These are phyloP conservation scores for Leccinum subtestaceum DNA, from an alignment of 768 basidiomycete species.

Conservation along the genomic window DNA sequence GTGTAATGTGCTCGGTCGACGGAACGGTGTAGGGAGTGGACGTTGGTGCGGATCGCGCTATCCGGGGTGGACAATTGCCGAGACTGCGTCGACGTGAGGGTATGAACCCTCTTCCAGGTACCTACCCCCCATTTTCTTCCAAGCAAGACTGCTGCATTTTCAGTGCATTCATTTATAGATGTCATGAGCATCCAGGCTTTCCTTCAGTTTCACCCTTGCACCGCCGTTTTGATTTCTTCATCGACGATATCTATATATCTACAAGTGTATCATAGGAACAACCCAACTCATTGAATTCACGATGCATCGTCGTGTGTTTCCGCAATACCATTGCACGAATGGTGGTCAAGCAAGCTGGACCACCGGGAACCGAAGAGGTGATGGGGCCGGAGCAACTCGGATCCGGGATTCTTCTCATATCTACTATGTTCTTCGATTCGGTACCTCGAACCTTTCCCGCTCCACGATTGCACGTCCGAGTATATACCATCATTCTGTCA, in stretches of 20 bases:
- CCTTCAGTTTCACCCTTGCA: neutral
- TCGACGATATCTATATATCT: neutral
- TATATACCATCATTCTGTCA: too few species aligned
- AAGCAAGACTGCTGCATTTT: neutral
- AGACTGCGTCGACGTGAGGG: neutral
- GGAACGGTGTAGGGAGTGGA: neutral
- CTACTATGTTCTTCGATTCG: too few species aligned
- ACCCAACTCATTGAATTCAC: neutral
- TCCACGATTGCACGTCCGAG: too few species aligned
- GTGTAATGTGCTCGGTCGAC: slow-evolving; percentile 11
- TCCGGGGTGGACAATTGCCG: neutral
- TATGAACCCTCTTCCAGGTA: neutral
- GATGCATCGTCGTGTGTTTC: neutral
- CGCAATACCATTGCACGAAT: neutral
- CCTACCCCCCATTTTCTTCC: neutral
- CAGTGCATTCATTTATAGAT: neutral
- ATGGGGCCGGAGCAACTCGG: too few species aligned
- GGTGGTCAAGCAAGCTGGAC: too few species aligned
- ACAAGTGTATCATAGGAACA: neutral
- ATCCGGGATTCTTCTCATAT: too few species aligned
- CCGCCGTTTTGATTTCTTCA: neutral
- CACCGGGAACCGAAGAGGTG: too few species aligned
- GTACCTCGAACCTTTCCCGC: too few species aligned
- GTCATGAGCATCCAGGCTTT: neutral
- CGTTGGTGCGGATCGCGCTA: neutral